phyloP scores from a whole-genome alignment of 225 moss, liverwort and hornwort genomes.

The Physcomitrium patens region DNA sequence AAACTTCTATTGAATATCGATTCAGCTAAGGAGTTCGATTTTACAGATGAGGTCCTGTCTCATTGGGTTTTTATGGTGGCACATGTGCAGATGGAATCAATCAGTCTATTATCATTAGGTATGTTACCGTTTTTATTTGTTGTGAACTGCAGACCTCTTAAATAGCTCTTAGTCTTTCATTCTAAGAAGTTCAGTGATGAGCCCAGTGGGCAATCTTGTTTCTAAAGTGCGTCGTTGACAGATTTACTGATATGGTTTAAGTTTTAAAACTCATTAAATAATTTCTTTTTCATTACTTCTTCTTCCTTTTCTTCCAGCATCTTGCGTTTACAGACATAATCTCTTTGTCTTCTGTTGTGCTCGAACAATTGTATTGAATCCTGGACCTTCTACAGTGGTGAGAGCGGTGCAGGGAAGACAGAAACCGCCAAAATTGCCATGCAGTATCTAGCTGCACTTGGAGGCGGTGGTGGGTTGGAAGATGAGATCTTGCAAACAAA shows the following conservation, averaged over 20 bases:
- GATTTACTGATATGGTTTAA: too few relatives aligned
- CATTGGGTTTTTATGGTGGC: slow-evolving; percentile 3
- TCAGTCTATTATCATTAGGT: slow-evolving; percentile 82
- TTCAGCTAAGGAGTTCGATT: background rate
- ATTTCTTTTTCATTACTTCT: background rate
- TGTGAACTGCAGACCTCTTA: background rate
- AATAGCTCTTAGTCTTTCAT: background rate
- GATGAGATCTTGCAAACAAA: slow-evolving; percentile 87
- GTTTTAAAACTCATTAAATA: too few relatives aligned
- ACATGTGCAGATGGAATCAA: slow-evolving; percentile 66
- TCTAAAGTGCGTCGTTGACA: background rate
- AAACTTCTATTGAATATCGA: background rate
- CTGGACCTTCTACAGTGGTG: slow-evolving; percentile 54
- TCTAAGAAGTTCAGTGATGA: background rate
- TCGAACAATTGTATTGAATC: background rate
- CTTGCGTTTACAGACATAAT: background rate
- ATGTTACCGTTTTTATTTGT: slow-evolving; percentile 6
- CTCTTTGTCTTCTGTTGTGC: background rate
- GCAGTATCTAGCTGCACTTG: slow-evolving; percentile 87
- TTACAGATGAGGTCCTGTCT: background rate
- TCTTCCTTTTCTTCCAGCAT: background rate
- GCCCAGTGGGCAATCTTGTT: background rate
- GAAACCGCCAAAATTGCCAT: slow-evolving; percentile 92
- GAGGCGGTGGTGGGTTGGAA: slow-evolving; percentile 85
- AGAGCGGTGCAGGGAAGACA: slow-evolving; percentile 94